Base-by-base conservation (phyloP, 208 protist genomes). In the Kentomonas sorsogonicus region DNA sequence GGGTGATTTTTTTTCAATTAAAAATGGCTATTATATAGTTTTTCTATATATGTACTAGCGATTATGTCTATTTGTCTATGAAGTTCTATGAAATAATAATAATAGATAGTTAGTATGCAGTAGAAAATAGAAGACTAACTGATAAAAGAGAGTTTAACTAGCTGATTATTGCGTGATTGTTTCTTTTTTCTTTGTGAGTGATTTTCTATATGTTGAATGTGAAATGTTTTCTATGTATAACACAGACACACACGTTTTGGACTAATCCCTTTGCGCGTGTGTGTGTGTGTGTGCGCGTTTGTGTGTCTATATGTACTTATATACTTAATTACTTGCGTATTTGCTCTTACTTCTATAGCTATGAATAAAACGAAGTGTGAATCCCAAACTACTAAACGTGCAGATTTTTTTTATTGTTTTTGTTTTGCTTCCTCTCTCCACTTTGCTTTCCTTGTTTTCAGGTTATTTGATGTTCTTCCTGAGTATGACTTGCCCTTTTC, bases 11-110 rank as follows among this genome's bases (percentile, higher is more conserved):
- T 46, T 22, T 46, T 46, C 18, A 22, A 33, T 52, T 25, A 52
- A n/a, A 45, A 38, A 10, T 30, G 18, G 38, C 51, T 51, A 30
- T 4, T 18, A n/a, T 60, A 50, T 50, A 16, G 23, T 53, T 50
- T 65, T 9, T 27, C 25, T 20, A 31, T 31, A 22, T 50, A 11
- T 55, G 22, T 63, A n/a, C n/a, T 39, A 16, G 10, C 22, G 0
- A 25, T 38, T 1, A 31, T 46, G 18, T 5, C 9, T 4, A 46
- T 5, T 22, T 22, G 18, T 6, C 4, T 25, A 46, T n/a, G 16
- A 46, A n/a, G 16, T 5, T 4, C 18, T 46, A 6, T 46, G 41
- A 40, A 20, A 38, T 25, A 20, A 20, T 34, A 39, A 23, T 11
- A 43, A 39, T 38, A 27, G 16, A 2, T n/a, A 26, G 0, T 11